Base-by-base conservation (phyloP, 352 stramenopile genomes). In the Globisporangium nunn region DNA sequence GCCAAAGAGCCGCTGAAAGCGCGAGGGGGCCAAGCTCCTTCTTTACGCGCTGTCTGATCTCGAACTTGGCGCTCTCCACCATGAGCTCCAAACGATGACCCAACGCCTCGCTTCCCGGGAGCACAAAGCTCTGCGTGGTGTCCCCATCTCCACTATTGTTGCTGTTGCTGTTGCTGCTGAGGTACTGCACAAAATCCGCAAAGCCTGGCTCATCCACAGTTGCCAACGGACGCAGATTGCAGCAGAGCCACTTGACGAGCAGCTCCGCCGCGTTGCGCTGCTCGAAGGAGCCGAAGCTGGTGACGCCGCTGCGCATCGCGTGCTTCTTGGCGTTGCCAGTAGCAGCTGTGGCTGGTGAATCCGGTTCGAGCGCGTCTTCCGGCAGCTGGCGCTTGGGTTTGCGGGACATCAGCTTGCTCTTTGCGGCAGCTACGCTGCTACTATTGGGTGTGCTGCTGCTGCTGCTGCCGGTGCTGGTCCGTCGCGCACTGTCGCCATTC, bases 171-270 rank as follows among this genome's bases (percentile, higher is more conserved):
- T 37, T 37, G 15, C 37, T 48, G 17, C 52, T 49, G 40, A 78
- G 58, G 39, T 62, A 67, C 23, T 61, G 58, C 8, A 66, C 58
- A 37, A 78, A 75, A 2, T 57, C 63, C 12, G 47, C 56, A 35
- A 82, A 69, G 8, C 67, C 70, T 0, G 56, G 52, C 15, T 82
- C 72, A 6, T 75, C 50, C 0, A 69, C 67, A 31, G 73, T 53
- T 11, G 64, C 62, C 11, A 78, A 61, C 17, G 72, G 56, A 5
- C 72, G 67, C 50, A 77, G 54, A 30, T 56, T 66, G n/a, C 56
- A 31, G n/a, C 65, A 64, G 44, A 81, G 50, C 72, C 72, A 81
- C 37, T 66, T 66, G 39, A 79, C 28, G 6, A 81, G 58, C 49
- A 72, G 50, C 47, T 81, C 72, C 3, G 40, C 55, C 4, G 63